Percentiles rank a stretch among this genome's conserved stretches.
These are phyloP conservation scores for Solanum hybrid DNA, from an alignment of 305 asterid species.

Conservation along the genomic window DNA sequence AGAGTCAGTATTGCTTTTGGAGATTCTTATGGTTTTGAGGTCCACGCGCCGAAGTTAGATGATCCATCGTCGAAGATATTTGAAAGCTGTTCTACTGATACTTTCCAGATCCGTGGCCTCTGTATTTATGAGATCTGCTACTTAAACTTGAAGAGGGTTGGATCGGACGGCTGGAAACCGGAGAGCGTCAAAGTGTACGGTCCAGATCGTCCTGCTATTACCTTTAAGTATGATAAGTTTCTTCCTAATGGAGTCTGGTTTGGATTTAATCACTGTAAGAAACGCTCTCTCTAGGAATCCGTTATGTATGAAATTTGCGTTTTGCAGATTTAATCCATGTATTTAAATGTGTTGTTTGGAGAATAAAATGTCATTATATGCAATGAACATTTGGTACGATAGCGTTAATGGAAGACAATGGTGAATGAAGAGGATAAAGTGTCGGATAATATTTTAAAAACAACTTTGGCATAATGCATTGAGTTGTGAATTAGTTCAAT, in stretches of 20 bases:
- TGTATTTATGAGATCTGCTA: constrained; percentile 28
- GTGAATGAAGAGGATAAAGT: not conserved
- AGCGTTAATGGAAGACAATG: not conserved
- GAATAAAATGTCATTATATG: not conserved
- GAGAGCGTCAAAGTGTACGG: constrained; percentile 22
- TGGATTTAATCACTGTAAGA: constrained; percentile 12
- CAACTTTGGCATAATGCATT: not conserved
- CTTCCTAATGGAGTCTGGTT: constrained; percentile 32
- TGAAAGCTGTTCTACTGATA: constrained; percentile 33
- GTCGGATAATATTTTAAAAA: not conserved
- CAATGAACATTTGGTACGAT: not conserved
- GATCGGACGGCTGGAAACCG: constrained; percentile 50
- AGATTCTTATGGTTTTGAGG: constrained; percentile 35
- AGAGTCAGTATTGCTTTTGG: constrained; percentile 39
- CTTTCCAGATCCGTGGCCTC: constrained; percentile 24
- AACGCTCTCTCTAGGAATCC: not conserved
- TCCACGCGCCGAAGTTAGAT: constrained; percentile 26
- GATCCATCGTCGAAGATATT: constrained; percentile 22
- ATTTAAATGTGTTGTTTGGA: not conserved
- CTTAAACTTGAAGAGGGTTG: constrained; percentile 23
- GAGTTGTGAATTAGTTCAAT: not conserved
- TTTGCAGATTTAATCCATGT: not conserved
- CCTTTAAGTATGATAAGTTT: constrained; percentile 17
- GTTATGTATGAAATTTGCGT: not conserved
- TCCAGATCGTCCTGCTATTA: constrained; percentile 8